Base-by-base conservation (phyloP, 2,329 filamentous ascomycete genomes). In the Neonectria magnoliae region DNA sequence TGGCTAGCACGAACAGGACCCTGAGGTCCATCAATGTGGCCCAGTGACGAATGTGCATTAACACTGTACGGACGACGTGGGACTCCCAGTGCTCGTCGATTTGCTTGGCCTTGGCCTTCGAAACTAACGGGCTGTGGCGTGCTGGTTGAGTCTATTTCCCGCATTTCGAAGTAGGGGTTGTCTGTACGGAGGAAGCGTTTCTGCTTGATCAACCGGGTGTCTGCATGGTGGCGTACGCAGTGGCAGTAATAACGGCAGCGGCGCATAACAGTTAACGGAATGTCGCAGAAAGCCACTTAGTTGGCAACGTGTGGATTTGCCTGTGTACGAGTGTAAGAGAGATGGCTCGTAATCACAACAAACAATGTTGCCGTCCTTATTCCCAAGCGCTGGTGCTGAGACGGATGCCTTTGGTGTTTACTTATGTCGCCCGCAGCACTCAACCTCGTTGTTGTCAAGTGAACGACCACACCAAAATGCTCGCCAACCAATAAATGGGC, bases 1-100 rank as follows among this genome's bases (percentile, higher is more conserved):
- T 51, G 29, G 20, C 48, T 27, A 25, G 18, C 16, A 59, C 61
- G 61, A 63, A 63, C 61, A 51, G 56, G 61, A 64, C 61, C 61
- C 56, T 64, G 44, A 51, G 44, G 42, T 22, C 55, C 25, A 59
- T 56, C 52, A 22, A 36, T 41, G 31, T 25, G 33, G 20, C 33
- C 45, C 55, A 51, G 20, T 13, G 18, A 41, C 42, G 51, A 50
- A 45, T 51, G 61, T 59, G 51, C 56, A 59, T 51, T 47, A 51
- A 63, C 27, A 45, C 11, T 45, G 29, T 9, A 16, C 44, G 20
- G 6, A 27, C 33, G 31, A 56, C 52, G 52, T 13, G 52, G 59
- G 22, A 27, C 36, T 53, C 10, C 16, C 11, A 36, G 18, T 27
- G 41, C 44, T 62, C 52, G 25, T 38, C 45, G 27, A 25, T 42